phyloP scores from a whole-genome alignment of 805 yeast species.

The Zygosaccharomyces lentus region DNA sequence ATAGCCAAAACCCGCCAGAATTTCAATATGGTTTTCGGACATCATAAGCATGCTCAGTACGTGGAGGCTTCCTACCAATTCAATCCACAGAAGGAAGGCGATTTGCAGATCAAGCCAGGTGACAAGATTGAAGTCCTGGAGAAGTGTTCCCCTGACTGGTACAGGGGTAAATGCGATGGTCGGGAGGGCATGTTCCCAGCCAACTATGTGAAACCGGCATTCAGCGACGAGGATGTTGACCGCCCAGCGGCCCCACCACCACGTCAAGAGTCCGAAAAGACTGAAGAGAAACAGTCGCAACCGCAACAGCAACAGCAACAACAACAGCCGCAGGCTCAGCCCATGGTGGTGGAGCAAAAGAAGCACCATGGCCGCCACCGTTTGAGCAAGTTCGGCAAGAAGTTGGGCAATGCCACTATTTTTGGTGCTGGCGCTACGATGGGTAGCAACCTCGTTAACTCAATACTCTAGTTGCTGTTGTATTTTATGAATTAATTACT shows the following conservation, averaged over 20 bases:
- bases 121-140: constrained; percentile 67
- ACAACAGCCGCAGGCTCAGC: constrained; percentile 31
- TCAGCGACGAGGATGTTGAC: constrained; percentile 18
- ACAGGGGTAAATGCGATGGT: constrained; percentile 67
- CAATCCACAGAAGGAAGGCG: constrained; percentile 70
- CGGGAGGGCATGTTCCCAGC: constrained; percentile 83
- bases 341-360: not conserved
- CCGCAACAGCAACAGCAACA: constrained; percentile 31
- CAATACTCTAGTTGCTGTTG: constrained; percentile 48
- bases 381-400: constrained; percentile 65
- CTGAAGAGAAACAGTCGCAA: constrained; percentile 33
- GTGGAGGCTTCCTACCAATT: constrained; percentile 75
- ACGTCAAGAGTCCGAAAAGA: constrained; percentile 15
- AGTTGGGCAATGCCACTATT: constrained; percentile 86
- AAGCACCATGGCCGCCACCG: constrained; percentile 27
- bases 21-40: constrained; percentile 3
- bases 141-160: constrained; percentile 82
- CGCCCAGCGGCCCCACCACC: constrained; percentile 18
- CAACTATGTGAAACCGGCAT: constrained; percentile 60
- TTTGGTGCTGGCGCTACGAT: constrained; percentile 96
- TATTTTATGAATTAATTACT: not conserved
- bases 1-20: not conserved
- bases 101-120: constrained; percentile 59
- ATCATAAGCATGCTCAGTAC: constrained; percentile 30
- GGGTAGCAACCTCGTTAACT: constrained; percentile 75